These are phyloP conservation scores for Russula ochroleuca DNA, from an alignment of 768 basidiomycete genomes.

Conservation along the genomic window DNA sequence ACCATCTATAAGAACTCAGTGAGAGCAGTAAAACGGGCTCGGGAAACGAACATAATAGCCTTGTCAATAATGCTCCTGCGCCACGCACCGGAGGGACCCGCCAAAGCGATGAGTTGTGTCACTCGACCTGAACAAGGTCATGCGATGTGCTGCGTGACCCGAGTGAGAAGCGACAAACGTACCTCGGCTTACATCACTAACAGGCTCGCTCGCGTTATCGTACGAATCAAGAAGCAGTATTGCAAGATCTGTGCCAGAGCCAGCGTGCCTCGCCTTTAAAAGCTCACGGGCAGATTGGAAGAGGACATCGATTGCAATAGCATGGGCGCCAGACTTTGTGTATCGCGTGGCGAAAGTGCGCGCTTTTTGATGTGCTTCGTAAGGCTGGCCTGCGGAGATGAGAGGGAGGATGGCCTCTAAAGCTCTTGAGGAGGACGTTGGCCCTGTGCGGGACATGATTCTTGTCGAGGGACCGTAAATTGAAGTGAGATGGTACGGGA, in stretches of 20 bases:
- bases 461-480: neutral
- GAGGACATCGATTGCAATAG: constrained; percentile 87
- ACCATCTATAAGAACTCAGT: constrained; percentile 59
- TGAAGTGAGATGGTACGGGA: neutral
- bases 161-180: constrained; percentile 28
- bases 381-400: constrained; percentile 65
- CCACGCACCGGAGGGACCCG: constrained; percentile 78
- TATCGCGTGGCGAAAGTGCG: constrained; percentile 91
- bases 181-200: constrained; percentile 82
- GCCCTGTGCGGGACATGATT: constrained; percentile 20
- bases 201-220: constrained; percentile 62
- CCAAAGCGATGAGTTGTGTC: constrained; percentile 87
- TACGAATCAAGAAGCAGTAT: constrained; percentile 81
- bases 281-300: constrained; percentile 87
- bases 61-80: constrained; percentile 85
- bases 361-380: constrained; percentile 96
- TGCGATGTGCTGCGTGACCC: neutral
- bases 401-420: constrained; percentile 72
- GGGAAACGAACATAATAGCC: constrained; percentile 65
- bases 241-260: constrained; percentile 85
- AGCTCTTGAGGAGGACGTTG: constrained; percentile 54
- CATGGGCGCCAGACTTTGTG: constrained; percentile 72
- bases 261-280: constrained; percentile 81
- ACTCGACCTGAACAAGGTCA: constrained; percentile 55
- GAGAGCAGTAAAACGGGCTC: neutral